Conservation (phyloP, 2,329 filamentous ascomycete genomes). For the Colletotrichum cereale region DNA sequence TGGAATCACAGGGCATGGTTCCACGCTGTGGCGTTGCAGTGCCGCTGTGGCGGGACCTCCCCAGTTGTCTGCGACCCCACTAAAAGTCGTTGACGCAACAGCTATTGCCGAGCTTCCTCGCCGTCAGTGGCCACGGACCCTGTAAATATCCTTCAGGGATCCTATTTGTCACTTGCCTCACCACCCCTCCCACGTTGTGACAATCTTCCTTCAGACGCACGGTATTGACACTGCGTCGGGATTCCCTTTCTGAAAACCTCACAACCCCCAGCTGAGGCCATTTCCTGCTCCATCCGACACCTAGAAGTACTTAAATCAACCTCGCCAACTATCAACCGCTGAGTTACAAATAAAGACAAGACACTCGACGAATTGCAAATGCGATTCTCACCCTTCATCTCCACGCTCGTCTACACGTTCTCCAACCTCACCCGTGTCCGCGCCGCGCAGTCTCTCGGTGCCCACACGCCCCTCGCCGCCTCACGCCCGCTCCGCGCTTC, state of each 20-base stretch:
- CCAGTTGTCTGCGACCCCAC: conserved; percentile 6
- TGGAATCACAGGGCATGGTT: conserved; percentile 29
- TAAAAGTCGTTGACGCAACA: conserved; percentile 40
- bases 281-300: neutral
- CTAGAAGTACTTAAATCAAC: neutral
- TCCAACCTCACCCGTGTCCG: conserved; percentile 58
- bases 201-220: conserved; percentile 15
- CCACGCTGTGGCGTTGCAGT: conserved; percentile 28
- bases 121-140: conserved; percentile 7
- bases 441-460: conserved; percentile 45
- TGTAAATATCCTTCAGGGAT: conserved; percentile 12
- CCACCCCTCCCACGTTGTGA: conserved; percentile 11
- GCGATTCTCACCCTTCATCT: conserved; percentile 63
- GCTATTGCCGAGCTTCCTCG: neutral
- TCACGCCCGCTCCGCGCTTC: conserved; percentile 58
- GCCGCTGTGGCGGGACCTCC: conserved; percentile 27
- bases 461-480: conserved; percentile 43
- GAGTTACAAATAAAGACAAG: neutral
- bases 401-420: conserved; percentile 61
- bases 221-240: neutral
- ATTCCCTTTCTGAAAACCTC: conserved; percentile 22
- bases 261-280: neutral
- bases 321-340: neutral
- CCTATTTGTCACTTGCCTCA: conserved; percentile 38
- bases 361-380: conserved; percentile 48